Percentiles rank a stretch among this genome's conserved stretches.
phyloP scores from a whole-genome alignment of 2,329 filamentous ascomycete species.

The Ceratocystis cacaofunesta region DNA sequence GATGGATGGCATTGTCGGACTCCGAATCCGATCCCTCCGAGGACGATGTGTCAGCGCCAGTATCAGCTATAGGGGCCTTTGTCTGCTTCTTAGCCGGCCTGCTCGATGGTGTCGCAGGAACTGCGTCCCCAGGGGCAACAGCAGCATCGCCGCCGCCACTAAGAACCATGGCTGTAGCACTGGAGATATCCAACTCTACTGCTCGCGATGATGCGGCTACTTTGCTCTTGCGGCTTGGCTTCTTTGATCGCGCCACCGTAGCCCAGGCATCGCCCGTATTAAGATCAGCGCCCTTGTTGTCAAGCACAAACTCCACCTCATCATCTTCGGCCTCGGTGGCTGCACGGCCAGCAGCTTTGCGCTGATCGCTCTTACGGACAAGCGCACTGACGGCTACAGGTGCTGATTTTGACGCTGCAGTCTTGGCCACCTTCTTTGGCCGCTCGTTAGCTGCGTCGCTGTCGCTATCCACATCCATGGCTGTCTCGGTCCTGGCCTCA shows the following conservation, averaged over 20 bases:
- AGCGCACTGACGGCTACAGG: conserved; percentile 8
- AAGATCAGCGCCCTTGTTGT: conserved; percentile 12
- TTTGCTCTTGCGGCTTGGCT: conserved; percentile 23
- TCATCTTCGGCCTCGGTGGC: conserved; percentile 18
- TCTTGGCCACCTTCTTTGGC: conserved; percentile 18
- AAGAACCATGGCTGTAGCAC: conserved; percentile 13
- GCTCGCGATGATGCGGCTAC: conserved; percentile 7
- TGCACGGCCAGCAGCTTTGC: conserved; percentile 20
- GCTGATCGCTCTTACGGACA: conserved; percentile 11
- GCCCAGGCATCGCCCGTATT: conserved; percentile 14
- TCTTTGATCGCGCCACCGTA: conserved; percentile 19
- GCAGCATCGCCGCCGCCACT: neutral
- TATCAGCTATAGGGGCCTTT: neutral
- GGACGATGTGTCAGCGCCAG: conserved; percentile 11
- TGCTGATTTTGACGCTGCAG: conserved; percentile 3
- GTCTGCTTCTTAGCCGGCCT: neutral
- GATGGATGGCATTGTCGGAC: conserved; percentile 24
- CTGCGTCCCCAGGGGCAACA: neutral
- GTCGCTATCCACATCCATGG: conserved; percentile 18
- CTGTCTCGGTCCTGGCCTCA: neutral
- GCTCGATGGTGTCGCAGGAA: neutral
- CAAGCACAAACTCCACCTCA: conserved; percentile 20
- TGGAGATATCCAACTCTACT: conserved; percentile 12
- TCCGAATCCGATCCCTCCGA: conserved; percentile 5
- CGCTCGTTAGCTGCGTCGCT: conserved; percentile 20